Percentiles rank a stretch among this genome's conserved stretches.
phyloP scores from a whole-genome alignment of 768 basidiomycete genomes.

The Serendipita vermifera region DNA sequence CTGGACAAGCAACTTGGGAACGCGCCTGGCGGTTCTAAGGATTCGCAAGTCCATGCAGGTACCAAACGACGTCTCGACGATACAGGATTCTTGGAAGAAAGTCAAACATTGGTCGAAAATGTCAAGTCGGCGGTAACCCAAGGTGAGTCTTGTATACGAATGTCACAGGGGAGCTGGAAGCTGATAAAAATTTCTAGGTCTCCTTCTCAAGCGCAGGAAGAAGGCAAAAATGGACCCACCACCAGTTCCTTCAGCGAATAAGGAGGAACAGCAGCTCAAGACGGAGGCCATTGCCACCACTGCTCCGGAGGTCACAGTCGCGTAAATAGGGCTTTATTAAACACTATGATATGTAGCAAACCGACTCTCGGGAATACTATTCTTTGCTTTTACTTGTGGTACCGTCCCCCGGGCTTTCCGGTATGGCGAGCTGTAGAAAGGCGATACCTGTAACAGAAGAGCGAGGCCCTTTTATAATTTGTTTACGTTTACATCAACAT shows the following conservation, averaged over 20 bases:
- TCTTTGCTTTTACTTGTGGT: too few relatives aligned
- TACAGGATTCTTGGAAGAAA: slow-evolving; percentile 82
- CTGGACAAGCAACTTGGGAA: slow-evolving; percentile 78
- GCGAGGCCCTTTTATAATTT: too few relatives aligned
- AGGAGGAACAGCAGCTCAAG: neutral
- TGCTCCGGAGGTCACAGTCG: too few relatives aligned
- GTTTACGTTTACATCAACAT: too few relatives aligned
- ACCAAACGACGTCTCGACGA: slow-evolving; percentile 89
- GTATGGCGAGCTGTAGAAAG: too few relatives aligned
- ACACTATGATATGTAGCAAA: too few relatives aligned
- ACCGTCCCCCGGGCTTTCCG: too few relatives aligned
- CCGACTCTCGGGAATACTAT: too few relatives aligned
- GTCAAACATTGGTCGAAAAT: slow-evolving; percentile 75
- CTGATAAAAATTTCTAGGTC: slow-evolving; percentile 31
- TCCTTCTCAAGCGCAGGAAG: slow-evolving; percentile 68
- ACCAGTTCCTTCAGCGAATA: slow-evolving; percentile 5
- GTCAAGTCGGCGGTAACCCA: slow-evolving; percentile 83
- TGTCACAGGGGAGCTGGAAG: slow-evolving; percentile 12
- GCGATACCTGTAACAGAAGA: too few relatives aligned
- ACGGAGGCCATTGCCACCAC: neutral
- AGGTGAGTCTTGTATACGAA: slow-evolving; percentile 36
- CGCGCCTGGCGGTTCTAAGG: slow-evolving; percentile 26
- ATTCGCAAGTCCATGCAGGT: slow-evolving; percentile 42
- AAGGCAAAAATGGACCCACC: slow-evolving; percentile 40
- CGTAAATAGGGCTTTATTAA: too few relatives aligned